Percentiles rank a stretch among this genome's conserved stretches.
Evolutionary conservation across 768 basidiomycete species (phyloP).

Genomic region (Termitomyces sp.): DNA sequence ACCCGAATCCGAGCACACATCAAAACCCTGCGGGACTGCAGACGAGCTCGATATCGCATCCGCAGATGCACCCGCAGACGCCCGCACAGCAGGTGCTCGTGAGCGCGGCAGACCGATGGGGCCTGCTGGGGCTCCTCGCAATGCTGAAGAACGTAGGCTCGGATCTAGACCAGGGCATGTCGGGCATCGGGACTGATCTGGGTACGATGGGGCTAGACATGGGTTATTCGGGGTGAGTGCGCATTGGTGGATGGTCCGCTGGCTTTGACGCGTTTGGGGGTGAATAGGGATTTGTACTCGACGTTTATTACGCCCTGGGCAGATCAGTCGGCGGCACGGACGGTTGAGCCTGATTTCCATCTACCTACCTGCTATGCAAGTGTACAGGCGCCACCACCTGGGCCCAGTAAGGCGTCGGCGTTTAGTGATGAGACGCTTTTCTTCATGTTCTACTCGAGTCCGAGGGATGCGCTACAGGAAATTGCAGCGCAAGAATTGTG

Average conservation of each 20-base stretch:
- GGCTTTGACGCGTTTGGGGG: conserved; percentile 10
- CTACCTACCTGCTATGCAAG: conserved; percentile 86
- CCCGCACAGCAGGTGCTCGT: conserved; percentile 92
- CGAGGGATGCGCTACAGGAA: conserved; percentile 90
- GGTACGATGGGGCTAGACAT: conserved; percentile 92
- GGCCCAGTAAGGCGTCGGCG: conserved; percentile 71
- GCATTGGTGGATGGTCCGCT: neutral
- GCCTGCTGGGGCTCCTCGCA: conserved; percentile 78
- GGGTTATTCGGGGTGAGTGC: conserved; percentile 72
- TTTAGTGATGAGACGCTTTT: conserved; percentile 97
- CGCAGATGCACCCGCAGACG: conserved; percentile 67
- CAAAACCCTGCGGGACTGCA: conserved; percentile 30
- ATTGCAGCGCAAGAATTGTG: conserved; percentile 94
- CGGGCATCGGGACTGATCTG: conserved; percentile 87
- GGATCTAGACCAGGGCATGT: conserved; percentile 78
- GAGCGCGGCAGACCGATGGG: conserved; percentile 94
- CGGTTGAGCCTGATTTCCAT: conserved; percentile 89
- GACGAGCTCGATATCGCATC: conserved; percentile 29
- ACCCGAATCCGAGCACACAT: conserved; percentile 27
- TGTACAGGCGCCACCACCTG: conserved; percentile 84
- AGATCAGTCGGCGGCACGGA: conserved; percentile 80
- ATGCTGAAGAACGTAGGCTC: conserved; percentile 77
- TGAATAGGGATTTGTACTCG: conserved; percentile 74
- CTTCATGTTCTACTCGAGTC: conserved; percentile 96
- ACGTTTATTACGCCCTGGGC: conserved; percentile 97